A percentile compares a stretch with the other conserved stretches of the same genome.
Evolutionary conservation across 140 eudicot species (phyloP).

Genomic region (Stevia rebaudiana): DNA sequence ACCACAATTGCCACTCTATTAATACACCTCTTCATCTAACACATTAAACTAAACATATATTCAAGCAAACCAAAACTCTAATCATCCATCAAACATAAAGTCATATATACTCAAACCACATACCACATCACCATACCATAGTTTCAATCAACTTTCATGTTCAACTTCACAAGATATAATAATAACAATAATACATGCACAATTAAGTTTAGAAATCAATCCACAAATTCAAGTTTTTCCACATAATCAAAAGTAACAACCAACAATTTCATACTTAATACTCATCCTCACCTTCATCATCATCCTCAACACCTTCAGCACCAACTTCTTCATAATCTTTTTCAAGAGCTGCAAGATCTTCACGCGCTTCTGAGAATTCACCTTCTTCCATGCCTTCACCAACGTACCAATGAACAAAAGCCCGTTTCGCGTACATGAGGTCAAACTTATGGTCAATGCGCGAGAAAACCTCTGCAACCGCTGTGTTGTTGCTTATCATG

Average conservation of each 20-base stretch:
- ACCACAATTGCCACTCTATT: not conserved
- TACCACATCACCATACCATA: conserved; percentile 10
- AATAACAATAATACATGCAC: conserved; percentile 17
- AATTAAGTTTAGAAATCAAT: conserved; percentile 19
- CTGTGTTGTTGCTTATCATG: conserved; percentile 97
- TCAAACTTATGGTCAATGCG: conserved; percentile 90
- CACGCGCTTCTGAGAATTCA: conserved; percentile 86
- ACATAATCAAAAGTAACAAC: conserved; percentile 9
- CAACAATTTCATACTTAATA: conserved; percentile 26
- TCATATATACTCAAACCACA: not conserved
- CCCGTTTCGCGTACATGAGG: conserved; percentile 78
- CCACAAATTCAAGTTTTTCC: conserved; percentile 15
- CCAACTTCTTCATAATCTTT: conserved; percentile 91
- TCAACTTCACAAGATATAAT: conserved; percentile 12
- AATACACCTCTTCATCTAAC: not conserved
- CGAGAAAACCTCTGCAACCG: conserved; percentile 81
- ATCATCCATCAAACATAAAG: not conserved
- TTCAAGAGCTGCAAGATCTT: conserved; percentile 87
- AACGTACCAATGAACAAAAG: conserved; percentile 93
- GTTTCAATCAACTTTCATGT: not conserved
- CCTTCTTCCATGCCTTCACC: conserved; percentile 98
- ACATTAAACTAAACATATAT: not conserved
- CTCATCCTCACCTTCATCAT: conserved; percentile 66
- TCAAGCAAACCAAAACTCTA: not conserved
- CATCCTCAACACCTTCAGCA: conserved; percentile 83